Percentiles rank a stretch among this genome's conserved stretches.
These are phyloP conservation scores for Colletotrichum orchidophilum DNA, from an alignment of 2,329 filamentous ascomycete genomes.

Conservation along the genomic window DNA sequence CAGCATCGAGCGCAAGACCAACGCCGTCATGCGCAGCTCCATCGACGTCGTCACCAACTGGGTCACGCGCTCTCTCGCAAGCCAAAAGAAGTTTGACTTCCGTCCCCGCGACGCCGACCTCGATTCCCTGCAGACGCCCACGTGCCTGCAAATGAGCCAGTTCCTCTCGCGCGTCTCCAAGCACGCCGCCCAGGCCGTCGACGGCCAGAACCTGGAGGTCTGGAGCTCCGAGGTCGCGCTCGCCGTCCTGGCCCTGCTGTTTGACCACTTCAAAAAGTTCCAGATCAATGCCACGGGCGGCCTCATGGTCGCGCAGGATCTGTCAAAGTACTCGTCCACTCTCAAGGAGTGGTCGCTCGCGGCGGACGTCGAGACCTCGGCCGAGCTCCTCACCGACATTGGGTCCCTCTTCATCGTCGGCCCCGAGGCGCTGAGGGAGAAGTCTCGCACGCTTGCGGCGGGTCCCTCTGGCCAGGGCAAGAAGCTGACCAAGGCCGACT, in stretches of 20 bases:
- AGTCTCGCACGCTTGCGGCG: slow-evolving; percentile 67
- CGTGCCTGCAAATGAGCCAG: slow-evolving; percentile 81
- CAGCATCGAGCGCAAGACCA: slow-evolving; percentile 85
- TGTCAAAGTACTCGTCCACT: slow-evolving; percentile 90
- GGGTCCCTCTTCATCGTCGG: slow-evolving; percentile 96
- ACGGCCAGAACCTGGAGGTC: slow-evolving; percentile 83
- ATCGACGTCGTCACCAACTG: slow-evolving; percentile 78
- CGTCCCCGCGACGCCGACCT: slow-evolving; percentile 83
- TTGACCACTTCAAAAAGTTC: slow-evolving; percentile 96
- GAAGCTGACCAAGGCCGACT: slow-evolving; percentile 72
- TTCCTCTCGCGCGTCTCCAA: slow-evolving; percentile 78
- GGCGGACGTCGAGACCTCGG: slow-evolving; percentile 72
- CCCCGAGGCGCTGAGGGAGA: slow-evolving; percentile 78
- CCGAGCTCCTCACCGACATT: slow-evolving; percentile 92
- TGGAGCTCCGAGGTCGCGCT: slow-evolving; percentile 87
- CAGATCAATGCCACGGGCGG: slow-evolving; percentile 92
- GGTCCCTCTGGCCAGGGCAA: slow-evolving; percentile 55
- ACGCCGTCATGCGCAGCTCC: slow-evolving; percentile 65
- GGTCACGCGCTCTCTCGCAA: slow-evolving; percentile 75
- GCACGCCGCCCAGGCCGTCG: slow-evolving; percentile 74
- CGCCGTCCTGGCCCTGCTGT: slow-evolving; percentile 78
- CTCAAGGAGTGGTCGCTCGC: slow-evolving; percentile 83
- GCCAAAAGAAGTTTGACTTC: slow-evolving; percentile 90
- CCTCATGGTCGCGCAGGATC: slow-evolving; percentile 95
- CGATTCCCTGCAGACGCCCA: slow-evolving; percentile 85